Conservation (phyloP, 768 basidiomycete species). For the Mrakia gelida region DNA sequence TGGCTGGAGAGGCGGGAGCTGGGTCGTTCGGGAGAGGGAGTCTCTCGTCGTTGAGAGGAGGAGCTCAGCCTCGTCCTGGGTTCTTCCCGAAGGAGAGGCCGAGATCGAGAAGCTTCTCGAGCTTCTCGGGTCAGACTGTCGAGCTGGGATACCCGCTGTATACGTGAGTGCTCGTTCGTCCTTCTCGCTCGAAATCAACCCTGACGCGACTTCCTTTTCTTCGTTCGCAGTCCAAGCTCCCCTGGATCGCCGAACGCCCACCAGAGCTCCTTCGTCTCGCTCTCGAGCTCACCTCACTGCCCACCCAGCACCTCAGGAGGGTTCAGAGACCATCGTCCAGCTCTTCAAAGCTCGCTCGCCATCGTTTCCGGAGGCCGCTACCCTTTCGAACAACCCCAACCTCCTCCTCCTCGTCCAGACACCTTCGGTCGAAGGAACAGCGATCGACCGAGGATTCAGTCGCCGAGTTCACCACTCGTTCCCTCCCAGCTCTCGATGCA, state of each 20-base stretch:
- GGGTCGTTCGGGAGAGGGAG: conserved; percentile 5
- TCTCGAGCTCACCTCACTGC: not conserved
- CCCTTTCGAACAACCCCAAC: not conserved
- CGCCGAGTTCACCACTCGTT: conserved; percentile 1
- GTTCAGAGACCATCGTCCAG: conserved; percentile 16
- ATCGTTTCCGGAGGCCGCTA: not conserved
- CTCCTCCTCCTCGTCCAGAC: not conserved
- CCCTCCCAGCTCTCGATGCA: conserved; percentile 5
- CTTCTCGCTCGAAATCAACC: not conserved
- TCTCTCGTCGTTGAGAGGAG: not conserved
- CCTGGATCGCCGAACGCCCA: not conserved
- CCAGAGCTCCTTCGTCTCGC: not conserved
- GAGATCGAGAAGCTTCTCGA: conserved; percentile 22
- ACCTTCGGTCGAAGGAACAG: not conserved
- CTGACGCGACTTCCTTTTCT: not conserved
- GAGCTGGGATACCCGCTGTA: conserved; percentile 9
- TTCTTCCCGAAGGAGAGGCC: conserved; percentile 25
- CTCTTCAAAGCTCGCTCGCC: not conserved
- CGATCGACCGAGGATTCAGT: not conserved
- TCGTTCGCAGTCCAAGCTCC: not conserved
- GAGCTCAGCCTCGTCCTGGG: conserved; percentile 4
- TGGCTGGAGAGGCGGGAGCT: conserved; percentile 2
- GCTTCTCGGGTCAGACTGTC: not conserved
- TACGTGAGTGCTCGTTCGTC: not conserved
- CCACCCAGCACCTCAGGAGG: not conserved